Evolutionary conservation across 495 filamentous ascomycete species (phyloP), one percentile per base, ranked within the genome.

Genomic region (Jackrogersella minutella): DNA sequence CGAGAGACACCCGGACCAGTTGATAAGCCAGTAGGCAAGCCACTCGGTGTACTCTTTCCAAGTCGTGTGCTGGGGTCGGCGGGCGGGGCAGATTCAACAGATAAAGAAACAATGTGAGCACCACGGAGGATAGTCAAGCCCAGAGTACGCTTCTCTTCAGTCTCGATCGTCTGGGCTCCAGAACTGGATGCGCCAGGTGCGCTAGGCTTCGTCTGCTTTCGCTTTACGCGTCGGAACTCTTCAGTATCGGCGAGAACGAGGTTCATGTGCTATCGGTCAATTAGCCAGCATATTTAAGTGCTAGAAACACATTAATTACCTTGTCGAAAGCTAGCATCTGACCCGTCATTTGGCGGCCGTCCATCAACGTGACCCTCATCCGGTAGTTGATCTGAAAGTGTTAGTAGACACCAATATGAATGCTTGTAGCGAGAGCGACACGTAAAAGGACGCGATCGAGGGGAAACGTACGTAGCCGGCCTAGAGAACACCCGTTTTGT

Each of bases 291-390:
- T 2, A 55, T 39, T 43, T 13, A 9, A 54, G 9, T 3, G 2
- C 8, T 21, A 2, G 9, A 17, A 17, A 5, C 7, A 36, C 52
- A 31, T 13, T 31, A 50, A 76, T 37, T 78, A 96, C 94, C 88
- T 97, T 97, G 78, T 98, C 94, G 72, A 97, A 98, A 50, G 94
- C 94, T 57, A 98, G 85, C 90, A 98, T 94, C 72, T 97, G 93
- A 52, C 96, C 96, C 10, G 90, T 92, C 87, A 99, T 94, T 79
- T 98, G 94, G 68, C 95, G 90, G 70, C 93, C 91, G 83, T 99
- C 95, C 73, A 90, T 92, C 73, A 99, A 83, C 37, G 96, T 98
- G 66, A 97, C 90, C 76, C 93, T 87, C 96, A 99, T 98, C 75
- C 94, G 91, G 82, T 96, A 98, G 80, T 98, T 97, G 87, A 99